Evolutionary conservation across 495 filamentous ascomycete species (phyloP).

Genomic region (Neurospora sp.): DNA sequence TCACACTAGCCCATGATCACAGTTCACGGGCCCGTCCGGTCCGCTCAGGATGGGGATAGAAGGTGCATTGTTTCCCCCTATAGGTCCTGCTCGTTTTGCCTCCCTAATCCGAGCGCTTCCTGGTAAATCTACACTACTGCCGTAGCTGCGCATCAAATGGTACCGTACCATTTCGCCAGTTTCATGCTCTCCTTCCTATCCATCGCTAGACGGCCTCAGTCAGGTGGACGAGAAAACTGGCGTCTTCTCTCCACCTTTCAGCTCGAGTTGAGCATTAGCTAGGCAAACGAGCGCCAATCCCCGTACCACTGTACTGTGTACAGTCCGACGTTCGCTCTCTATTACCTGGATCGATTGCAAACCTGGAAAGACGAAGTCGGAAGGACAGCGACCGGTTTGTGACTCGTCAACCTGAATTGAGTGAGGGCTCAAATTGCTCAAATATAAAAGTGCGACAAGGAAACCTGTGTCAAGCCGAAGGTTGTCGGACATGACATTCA

Average conservation of each 20-base stretch:
- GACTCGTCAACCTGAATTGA: neutral
- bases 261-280: neutral
- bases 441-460: neutral
- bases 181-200: neutral
- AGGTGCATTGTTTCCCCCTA: neutral
- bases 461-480: neutral
- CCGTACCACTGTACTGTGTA: neutral
- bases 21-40: neutral
- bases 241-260: neutral
- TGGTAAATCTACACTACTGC: neutral
- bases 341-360: neutral
- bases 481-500: neutral
- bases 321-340: neutral
- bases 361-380: neutral
- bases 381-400: neutral
- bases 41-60: neutral
- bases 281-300: neutral
- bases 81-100: neutral
- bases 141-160: neutral
- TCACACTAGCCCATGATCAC: neutral
- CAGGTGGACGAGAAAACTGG: neutral
- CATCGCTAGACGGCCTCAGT: neutral
- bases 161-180: neutral
- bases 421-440: neutral
- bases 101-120: neutral